phyloP scores from a whole-genome alignment of 2,329 filamentous ascomycete genomes.

The Penicillium sp. region DNA sequence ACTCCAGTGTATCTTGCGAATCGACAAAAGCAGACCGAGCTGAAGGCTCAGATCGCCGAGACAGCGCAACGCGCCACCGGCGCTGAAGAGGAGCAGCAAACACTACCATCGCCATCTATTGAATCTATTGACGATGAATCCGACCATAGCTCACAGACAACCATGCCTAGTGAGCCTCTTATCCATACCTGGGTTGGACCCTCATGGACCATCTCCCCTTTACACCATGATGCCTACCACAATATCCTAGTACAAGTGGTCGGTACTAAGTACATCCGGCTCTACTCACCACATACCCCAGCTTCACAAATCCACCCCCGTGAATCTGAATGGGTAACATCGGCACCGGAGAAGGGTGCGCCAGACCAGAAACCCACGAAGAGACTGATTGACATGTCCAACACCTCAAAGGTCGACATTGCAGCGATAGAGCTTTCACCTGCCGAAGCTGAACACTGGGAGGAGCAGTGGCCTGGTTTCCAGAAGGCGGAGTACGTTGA shows the following conservation, averaged over 20 bases:
- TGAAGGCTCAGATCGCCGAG: constrained; percentile 8
- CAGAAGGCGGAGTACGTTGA: constrained; percentile 68
- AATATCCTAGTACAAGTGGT: constrained; percentile 90
- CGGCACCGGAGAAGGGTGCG: constrained; percentile 5
- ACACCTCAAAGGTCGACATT: constrained; percentile 80
- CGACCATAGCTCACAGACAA: not conserved
- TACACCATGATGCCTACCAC: constrained; percentile 93
- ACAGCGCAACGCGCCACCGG: not conserved
- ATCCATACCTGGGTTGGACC: constrained; percentile 95
- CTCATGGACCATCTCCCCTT: constrained; percentile 79
- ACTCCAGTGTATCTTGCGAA: constrained; percentile 43
- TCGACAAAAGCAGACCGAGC: constrained; percentile 34
- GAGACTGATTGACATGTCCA: constrained; percentile 76
- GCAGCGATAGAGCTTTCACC: constrained; percentile 63
- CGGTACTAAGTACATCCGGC: constrained; percentile 84
- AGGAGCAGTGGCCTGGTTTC: constrained; percentile 58
- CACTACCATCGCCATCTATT: not conserved
- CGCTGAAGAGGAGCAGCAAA: constrained; percentile 30
- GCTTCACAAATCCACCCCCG: constrained; percentile 42
- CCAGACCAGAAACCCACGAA: constrained; percentile 5
- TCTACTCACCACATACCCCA: constrained; percentile 72
- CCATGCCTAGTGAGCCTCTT: constrained; percentile 55
- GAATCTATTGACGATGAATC: not conserved
- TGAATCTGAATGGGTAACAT: constrained; percentile 37
- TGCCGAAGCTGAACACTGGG: constrained; percentile 43